Base-by-base conservation (phyloP, 140 eudicot species). In the Oenanthe javanica region DNA sequence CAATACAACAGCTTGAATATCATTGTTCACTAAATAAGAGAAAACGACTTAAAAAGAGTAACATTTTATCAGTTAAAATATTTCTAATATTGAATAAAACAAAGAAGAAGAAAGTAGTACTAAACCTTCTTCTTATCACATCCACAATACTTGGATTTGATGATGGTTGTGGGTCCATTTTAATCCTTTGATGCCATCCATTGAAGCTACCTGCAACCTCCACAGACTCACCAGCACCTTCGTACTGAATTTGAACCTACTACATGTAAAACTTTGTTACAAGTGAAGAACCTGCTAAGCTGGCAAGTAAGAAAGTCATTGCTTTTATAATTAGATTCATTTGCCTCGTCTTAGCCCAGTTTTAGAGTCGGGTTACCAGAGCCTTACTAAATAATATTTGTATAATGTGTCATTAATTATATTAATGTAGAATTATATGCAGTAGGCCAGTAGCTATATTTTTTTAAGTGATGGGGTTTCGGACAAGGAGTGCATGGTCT, bases 161-260 rank as follows among this genome's bases (percentile, higher is more conserved):
- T 47, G 92, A 63, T 77, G 88, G 87, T 61, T 88, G 89, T 73
- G 83, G 86, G 59, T 94, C 97, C 95, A 94, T 80, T 79, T 84
- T 84, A 48, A 92, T 88, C 42, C 80, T 82, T 69, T 92, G 97
- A 88, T 92, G 92, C 97, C 98, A 94, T 57, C 98, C 98, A 82
- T 89, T 94, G 88, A 94, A 94, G 90, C 97, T 94, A 77, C 98
- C 98, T 48, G 97, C 96, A 63, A 94, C 85, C 89, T 94, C 96
- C 43, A 94, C 97, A 47, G 84, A 86, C 81, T 92, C 92, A 16
- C 90, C 97, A 31, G 85, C 92, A n/a, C 93, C 96, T 80, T 86
- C 78, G 78, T 92, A 94, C 79, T 89, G 86, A 78, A 94, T 82
- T 88, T 90, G 87, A 82, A 91, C 97, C 98, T 94, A 86, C 76